Evolutionary conservation across 495 filamentous ascomycete species (phyloP).

Genomic region (Penicillium cinerascens): DNA sequence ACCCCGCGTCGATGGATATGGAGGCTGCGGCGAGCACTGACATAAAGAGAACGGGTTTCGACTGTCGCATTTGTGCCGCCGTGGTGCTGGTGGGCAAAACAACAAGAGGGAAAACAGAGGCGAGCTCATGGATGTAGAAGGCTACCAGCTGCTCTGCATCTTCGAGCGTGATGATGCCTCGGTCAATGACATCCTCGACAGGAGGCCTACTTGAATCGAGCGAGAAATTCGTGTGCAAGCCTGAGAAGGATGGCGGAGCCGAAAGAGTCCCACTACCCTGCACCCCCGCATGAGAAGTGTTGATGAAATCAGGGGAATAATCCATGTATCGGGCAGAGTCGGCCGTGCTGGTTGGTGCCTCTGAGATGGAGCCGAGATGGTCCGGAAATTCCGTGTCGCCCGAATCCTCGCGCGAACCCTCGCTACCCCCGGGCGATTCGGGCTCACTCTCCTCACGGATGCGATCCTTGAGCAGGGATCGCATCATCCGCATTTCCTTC

Average conservation of each 20-base stretch:
- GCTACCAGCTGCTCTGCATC: constrained; percentile 41
- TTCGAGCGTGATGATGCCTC: constrained; percentile 44
- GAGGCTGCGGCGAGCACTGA: constrained; percentile 48
- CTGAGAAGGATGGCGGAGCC: constrained; percentile 14
- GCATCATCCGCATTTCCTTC: constrained; percentile 74
- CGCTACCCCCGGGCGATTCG: constrained; percentile 29
- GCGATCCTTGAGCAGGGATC: constrained; percentile 39
- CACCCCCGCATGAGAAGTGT: constrained; percentile 18
- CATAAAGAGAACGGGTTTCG: constrained; percentile 49
- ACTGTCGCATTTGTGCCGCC: constrained; percentile 37
- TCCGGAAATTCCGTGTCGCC: constrained; percentile 19
- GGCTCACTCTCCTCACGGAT: constrained; percentile 32
- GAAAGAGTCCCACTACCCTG: constrained; percentile 14
- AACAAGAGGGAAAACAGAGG: constrained; percentile 43
- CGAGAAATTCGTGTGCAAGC: constrained; percentile 14
- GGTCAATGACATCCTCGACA: constrained; percentile 42
- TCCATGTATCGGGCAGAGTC: constrained; percentile 24
- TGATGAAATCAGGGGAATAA: constrained; percentile 26
- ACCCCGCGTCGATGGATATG: constrained; percentile 34
- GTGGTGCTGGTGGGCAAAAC: constrained; percentile 35
- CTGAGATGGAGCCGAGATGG: constrained; percentile 15
- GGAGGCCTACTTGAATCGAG: constrained; percentile 10
- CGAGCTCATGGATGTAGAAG: constrained; percentile 41
- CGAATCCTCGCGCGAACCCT: constrained; percentile 23
- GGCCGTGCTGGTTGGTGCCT: constrained; percentile 19